A percentile compares a stretch with the other conserved stretches of the same genome.
These are phyloP conservation scores for Coniochaeta prunicola DNA, from an alignment of 2,329 filamentous ascomycete genomes.

Conservation along the genomic window DNA sequence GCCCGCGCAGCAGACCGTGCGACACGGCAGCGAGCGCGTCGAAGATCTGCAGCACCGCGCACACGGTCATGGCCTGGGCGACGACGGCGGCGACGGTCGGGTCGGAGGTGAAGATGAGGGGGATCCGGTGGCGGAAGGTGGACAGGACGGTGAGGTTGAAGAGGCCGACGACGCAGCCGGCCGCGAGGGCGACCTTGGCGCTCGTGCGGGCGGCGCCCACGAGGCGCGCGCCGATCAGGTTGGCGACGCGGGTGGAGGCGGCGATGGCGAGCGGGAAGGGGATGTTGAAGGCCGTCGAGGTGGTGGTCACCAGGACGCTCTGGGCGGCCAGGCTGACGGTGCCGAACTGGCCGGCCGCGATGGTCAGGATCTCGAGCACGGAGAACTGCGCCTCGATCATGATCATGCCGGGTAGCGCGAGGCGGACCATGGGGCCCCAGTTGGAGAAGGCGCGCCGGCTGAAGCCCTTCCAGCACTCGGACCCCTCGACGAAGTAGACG, in stretches of 20 bases:
- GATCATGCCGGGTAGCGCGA: slow-evolving; percentile 81
- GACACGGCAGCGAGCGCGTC: slow-evolving; percentile 74
- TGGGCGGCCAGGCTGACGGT: slow-evolving; percentile 79
- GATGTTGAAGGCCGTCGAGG: slow-evolving; percentile 78
- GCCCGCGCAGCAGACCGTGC: slow-evolving; percentile 77
- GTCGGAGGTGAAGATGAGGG: slow-evolving; percentile 71
- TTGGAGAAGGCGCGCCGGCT: slow-evolving; percentile 62
- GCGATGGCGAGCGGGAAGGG: slow-evolving; percentile 90
- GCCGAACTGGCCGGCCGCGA: slow-evolving; percentile 74
- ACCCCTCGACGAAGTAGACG: slow-evolving; percentile 62
- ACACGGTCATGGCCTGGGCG: slow-evolving; percentile 66
- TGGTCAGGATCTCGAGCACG: slow-evolving; percentile 83
- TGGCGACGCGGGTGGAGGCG: slow-evolving; percentile 80
- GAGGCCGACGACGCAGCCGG: slow-evolving; percentile 63
- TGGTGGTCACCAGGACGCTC: slow-evolving; percentile 72
- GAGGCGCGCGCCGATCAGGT: slow-evolving; percentile 81
- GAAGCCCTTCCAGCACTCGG: slow-evolving; percentile 76
- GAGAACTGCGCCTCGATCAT: slow-evolving; percentile 95
- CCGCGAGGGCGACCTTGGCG: slow-evolving; percentile 66
- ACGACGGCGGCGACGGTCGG: slow-evolving; percentile 61
- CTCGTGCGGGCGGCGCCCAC: slow-evolving; percentile 73
- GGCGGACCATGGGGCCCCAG: slow-evolving; percentile 77
- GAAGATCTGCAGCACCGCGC: slow-evolving; percentile 84
- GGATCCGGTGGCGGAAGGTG: slow-evolving; percentile 63
- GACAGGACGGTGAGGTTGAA: slow-evolving; percentile 70